Base-by-base conservation (phyloP, 1,139 yeast genomes). In the Candida pseudoviswanathii region DNA sequence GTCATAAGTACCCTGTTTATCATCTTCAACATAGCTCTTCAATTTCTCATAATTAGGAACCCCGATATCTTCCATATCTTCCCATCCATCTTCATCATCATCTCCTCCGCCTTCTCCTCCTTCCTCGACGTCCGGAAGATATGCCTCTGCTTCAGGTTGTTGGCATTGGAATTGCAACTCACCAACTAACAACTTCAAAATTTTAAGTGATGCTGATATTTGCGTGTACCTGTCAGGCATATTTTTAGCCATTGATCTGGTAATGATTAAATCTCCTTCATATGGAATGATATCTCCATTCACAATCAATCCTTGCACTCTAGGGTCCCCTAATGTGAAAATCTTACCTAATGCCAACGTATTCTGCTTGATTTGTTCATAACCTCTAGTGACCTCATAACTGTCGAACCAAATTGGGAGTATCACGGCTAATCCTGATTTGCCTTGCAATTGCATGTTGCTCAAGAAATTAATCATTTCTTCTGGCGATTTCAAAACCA, bases 321-420 rank as follows among this genome's bases (percentile, higher is more conserved):
- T 67, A 1, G 73, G 61, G 55, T 88, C 92, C 29, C 79, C 72
- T 22, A 86, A 68, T 26, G 82, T 72, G 57, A 77, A 90, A 0
- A 92, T 70, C 51, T 81, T 80, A 27, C 83, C 82, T 42, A 94
- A 72, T 0, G 97, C 96, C 39, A 81, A 64, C 4, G 89, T 80
- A 61, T 89, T 89, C 51, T 82, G 83, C 54, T 80, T 77, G 49
- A 92, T 89, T 52, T 82, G 84, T 37, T 85, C 88, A 52, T 80
- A 85, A 0, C 97, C 97, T 51, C 95, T 74, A 42, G 92, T 79
- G 1, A 86, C 83, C 59, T 89, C 95, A 66, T 89, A 92, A 2
- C 91, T 81, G 34, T 82, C 82, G 46, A 92, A 78, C 97, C 98
- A 92, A 48, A 87, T 85, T 4, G 86, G 85, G 16, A 67, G 56